Evolutionary conservation across 352 stramenopile genomes (phyloP).

Genomic region (Phytopythium helicoides): DNA sequence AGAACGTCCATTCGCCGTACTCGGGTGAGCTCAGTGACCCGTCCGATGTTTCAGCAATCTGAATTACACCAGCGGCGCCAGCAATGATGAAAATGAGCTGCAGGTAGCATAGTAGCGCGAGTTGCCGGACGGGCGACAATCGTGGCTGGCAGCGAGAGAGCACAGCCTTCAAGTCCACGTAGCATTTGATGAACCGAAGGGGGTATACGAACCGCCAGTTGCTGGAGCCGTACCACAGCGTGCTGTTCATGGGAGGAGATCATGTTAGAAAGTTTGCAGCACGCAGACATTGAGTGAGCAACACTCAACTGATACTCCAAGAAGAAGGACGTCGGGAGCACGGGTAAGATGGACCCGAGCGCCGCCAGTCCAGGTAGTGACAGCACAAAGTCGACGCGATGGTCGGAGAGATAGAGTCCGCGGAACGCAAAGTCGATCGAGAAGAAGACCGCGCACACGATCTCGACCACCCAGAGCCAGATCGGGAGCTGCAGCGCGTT

Average conservation of each 20-base stretch:
- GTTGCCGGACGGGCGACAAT: slow-evolving; percentile 76
- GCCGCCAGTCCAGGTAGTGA: slow-evolving; percentile 57
- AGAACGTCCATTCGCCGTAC: slow-evolving; percentile 83
- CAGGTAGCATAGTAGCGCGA: slow-evolving; percentile 79
- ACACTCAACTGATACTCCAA: slow-evolving; percentile 58
- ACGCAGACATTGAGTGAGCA: no score
- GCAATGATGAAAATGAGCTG: slow-evolving; percentile 80
- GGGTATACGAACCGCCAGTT: slow-evolving; percentile 86
- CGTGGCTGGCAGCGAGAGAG: slow-evolving; percentile 75
- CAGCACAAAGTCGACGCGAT: slow-evolving; percentile 63
- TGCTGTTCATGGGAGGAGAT: slow-evolving; percentile 26
- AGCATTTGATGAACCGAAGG: slow-evolving; percentile 81
- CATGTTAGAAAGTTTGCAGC: no score
- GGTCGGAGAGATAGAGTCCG: slow-evolving; percentile 64
- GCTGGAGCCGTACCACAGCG: slow-evolving; percentile 70
- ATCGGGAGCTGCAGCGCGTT: slow-evolving; percentile 55
- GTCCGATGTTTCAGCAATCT: slow-evolving; percentile 83
- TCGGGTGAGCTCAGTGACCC: slow-evolving; percentile 44
- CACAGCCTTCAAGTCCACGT: slow-evolving; percentile 69
- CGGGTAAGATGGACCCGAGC: slow-evolving; percentile 63
- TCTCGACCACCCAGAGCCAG: slow-evolving; percentile 66
- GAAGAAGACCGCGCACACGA: slow-evolving; percentile 67
- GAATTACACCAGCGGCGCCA: slow-evolving; percentile 75
- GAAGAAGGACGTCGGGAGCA: slow-evolving; percentile 76
- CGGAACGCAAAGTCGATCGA: slow-evolving; percentile 67